phyloP scores from a whole-genome alignment of 768 basidiomycete species.

The Trametes meyenii region DNA sequence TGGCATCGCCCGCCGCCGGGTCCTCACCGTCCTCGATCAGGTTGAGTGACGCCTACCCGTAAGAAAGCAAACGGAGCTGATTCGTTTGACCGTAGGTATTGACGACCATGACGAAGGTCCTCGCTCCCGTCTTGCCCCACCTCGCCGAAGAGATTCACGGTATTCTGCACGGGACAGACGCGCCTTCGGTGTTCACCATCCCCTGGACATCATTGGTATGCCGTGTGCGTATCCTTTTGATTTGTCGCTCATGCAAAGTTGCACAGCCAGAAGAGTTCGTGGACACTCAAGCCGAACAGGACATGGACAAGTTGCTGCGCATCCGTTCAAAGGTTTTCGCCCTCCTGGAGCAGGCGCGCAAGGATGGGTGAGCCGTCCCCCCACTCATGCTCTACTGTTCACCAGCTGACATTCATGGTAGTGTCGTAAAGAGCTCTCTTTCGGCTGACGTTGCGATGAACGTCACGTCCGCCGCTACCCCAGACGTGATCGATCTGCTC shows the following conservation, averaged over 20 bases:
- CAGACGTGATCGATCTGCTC: constrained; percentile 40
- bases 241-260: neutral
- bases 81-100: constrained; percentile 52
- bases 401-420: constrained; percentile 31
- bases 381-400: neutral
- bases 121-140: constrained; percentile 89
- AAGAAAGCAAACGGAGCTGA: constrained; percentile 39
- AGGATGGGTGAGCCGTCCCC: constrained; percentile 59
- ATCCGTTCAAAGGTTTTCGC: constrained; percentile 64
- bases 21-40: constrained; percentile 72
- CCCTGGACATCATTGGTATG: constrained; percentile 74
- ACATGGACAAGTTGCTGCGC: constrained; percentile 65
- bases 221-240: neutral
- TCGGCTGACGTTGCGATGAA: constrained; percentile 76
- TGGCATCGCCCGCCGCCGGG: constrained; percentile 58
- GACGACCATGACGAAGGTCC: constrained; percentile 62
- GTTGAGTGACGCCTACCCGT: constrained; percentile 40
- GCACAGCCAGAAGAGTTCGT: constrained; percentile 63
- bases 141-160: constrained; percentile 86
- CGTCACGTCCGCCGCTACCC: constrained; percentile 42
- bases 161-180: constrained; percentile 34
- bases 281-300: constrained; percentile 53
- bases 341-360: constrained; percentile 76
- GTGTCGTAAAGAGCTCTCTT: constrained; percentile 72
- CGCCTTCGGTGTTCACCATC: constrained; percentile 67